Base-by-base conservation (phyloP, 768 basidiomycete genomes). In the Tulasnella calospora region DNA sequence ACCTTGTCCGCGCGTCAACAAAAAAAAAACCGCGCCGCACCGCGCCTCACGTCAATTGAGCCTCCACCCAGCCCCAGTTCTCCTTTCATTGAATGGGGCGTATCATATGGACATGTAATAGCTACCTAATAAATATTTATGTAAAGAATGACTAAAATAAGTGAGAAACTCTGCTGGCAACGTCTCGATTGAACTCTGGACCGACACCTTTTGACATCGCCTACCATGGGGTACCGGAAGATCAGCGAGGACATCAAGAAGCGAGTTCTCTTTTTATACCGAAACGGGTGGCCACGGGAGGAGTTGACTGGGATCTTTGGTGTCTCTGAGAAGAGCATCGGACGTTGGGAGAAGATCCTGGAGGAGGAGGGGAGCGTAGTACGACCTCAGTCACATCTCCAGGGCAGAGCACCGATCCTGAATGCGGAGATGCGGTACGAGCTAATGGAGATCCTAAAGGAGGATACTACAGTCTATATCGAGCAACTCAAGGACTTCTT, bases 241-340 rank as follows among this genome's bases (percentile, higher is more conserved):
- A 57, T 57, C 55, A 57, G 55, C 55, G n/a, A 57, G 12, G 55
- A 57, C 23, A 57, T 57, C 55, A 57, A 57, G 12, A 21, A 57
- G 12, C 55, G 55, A 21, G 55, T 30, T 23, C 21, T 57, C 27
- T 57, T 57, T 13, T 30, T 57, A 57, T n/a, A n/a, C 55, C 55
- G n/a, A 6, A 23, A 57, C 23, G 55, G 55, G 23, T 57, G 55
- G 55, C 55, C 55, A 8, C 55, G 17, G 3, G 40, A 35, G 5
- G 73, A 74, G 46, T 19, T 74, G 17, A 40, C 38, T 23, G 47
- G 23, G 17, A 41, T 74, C 44, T 35, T 74, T 23, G 73, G 23
- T 74, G 73, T 74, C 33, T 33, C 40, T 9, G 33, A 19, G 33
- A 55, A 74, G 30, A 74, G 73, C 47, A 74, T 74, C 73, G 7